phyloP scores from a whole-genome alignment of 768 basidiomycete species.

The Collybia mongolica region DNA sequence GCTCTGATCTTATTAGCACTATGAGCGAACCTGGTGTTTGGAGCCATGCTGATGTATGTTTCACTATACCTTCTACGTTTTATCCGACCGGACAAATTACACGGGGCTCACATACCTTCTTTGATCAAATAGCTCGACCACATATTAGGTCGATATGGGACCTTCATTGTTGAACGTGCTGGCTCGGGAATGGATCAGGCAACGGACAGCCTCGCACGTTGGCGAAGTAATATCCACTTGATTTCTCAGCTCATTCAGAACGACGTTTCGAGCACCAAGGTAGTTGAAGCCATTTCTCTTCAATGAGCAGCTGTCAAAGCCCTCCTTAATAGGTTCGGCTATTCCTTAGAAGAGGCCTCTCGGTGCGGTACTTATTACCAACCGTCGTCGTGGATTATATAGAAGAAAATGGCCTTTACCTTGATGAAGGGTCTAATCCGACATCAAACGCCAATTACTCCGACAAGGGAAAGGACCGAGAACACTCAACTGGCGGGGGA shows the following conservation, averaged over 20 bases:
- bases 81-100: conserved; percentile 1
- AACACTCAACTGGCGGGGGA: conserved; percentile 22
- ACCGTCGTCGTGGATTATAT: conserved; percentile 93
- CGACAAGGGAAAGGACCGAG: conserved; percentile 37
- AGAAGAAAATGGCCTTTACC: conserved; percentile 76
- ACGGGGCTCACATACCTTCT: conserved; percentile 4
- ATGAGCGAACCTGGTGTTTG: conserved; percentile 99
- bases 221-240: conserved; percentile 85
- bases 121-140: conserved; percentile 72
- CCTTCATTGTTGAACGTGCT: conserved; percentile 92
- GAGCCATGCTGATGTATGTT: conserved; percentile 86
- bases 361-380: conserved; percentile 88
- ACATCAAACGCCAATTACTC: conserved; percentile 14
- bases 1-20: conserved; percentile 96
- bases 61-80: conserved; percentile 15
- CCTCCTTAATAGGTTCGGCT: conserved; percentile 47
- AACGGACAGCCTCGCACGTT: conserved; percentile 68
- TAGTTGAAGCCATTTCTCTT: conserved; percentile 14
- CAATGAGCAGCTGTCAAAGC: not conserved
- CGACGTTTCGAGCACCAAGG: conserved; percentile 96
- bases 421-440: conserved; percentile 48
- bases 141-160: conserved; percentile 93
- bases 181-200: conserved; percentile 90
- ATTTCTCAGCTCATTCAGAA: conserved; percentile 96
- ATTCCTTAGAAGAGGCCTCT: conserved; percentile 77